Percentiles rank a stretch among this genome's conserved stretches.
These are phyloP conservation scores for Lactuca saligna DNA, from an alignment of 129 eudicot species.

Conservation along the genomic window DNA sequence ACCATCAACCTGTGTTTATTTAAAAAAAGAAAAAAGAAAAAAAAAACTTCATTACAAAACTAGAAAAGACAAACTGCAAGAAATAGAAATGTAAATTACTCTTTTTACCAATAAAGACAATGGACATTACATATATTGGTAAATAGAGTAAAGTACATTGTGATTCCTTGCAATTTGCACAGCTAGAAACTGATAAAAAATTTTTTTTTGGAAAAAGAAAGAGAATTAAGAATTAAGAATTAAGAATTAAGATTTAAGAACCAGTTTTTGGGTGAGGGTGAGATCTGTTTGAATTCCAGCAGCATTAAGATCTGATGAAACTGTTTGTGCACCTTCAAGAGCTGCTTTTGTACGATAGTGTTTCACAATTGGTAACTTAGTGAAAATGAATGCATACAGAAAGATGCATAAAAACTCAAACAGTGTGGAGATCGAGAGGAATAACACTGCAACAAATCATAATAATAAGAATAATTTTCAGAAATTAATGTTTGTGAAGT, in stretches of 20 bases:
- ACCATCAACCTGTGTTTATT: slow-evolving; percentile 36
- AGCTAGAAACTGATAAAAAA: background rate
- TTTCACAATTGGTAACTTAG: slow-evolving; percentile 65
- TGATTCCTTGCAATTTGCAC: no score
- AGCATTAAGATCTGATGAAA: slow-evolving; percentile 71
- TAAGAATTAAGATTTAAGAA: background rate
- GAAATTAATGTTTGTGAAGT: background rate
- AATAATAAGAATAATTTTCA: background rate
- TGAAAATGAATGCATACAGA: slow-evolving; percentile 58
- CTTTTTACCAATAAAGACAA: no score
- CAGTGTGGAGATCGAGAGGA: slow-evolving; percentile 56
- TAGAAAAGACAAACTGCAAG: no score
- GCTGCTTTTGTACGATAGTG: slow-evolving; percentile 70
- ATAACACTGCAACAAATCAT: slow-evolving; percentile 54
- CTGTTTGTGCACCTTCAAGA: slow-evolving; percentile 72
- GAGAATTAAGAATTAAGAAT: background rate
- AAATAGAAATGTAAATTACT: no score
- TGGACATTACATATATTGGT: no score
- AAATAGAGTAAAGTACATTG: no score
- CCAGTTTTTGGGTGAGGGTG: slow-evolving; percentile 31
- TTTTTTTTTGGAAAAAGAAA: background rate
- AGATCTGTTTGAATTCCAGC: slow-evolving; percentile 53
- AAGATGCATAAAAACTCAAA: slow-evolving; percentile 69
- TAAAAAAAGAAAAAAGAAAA: background rate
- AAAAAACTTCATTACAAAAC: background rate